These are phyloP conservation scores for Phoma sp. DNA, from an alignment of 2,329 filamentous ascomycete genomes.

Conservation along the genomic window DNA sequence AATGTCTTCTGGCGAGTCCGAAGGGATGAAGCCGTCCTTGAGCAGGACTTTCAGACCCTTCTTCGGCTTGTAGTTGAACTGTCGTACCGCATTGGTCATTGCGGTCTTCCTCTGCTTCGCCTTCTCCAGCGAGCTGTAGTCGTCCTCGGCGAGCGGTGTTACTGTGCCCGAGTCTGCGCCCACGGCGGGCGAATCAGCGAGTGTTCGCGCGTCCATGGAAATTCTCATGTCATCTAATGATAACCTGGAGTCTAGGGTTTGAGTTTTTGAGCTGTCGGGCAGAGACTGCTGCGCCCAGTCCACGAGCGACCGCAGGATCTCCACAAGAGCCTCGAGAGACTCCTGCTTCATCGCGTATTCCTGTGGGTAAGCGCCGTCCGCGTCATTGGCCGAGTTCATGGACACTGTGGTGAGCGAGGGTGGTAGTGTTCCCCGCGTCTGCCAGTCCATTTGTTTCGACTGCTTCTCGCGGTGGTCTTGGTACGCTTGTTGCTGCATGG, in stretches of 20 bases:
- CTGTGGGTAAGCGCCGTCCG: slow-evolving; percentile 76
- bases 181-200: slow-evolving; percentile 67
- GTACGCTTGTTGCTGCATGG: slow-evolving; percentile 83
- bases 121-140: slow-evolving; percentile 91
- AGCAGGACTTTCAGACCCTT: slow-evolving; percentile 85
- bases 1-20: slow-evolving; percentile 80
- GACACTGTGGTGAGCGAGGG: slow-evolving; percentile 84
- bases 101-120: slow-evolving; percentile 95
- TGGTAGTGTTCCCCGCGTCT: slow-evolving; percentile 82
- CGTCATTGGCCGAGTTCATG: slow-evolving; percentile 64
- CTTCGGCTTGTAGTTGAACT: slow-evolving; percentile 99
- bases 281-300: slow-evolving; percentile 85
- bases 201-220: slow-evolving; percentile 75
- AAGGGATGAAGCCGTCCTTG: slow-evolving; percentile 85
- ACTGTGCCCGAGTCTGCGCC: slow-evolving; percentile 56
- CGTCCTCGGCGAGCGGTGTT: slow-evolving; percentile 72
- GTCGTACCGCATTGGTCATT: slow-evolving; percentile 82
- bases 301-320: slow-evolving; percentile 86
- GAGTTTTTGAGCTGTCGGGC: slow-evolving; percentile 55
- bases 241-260: slow-evolving; percentile 54
- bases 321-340: slow-evolving; percentile 85
- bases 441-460: slow-evolving; percentile 76
- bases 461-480: slow-evolving; percentile 76
- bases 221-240: slow-evolving; percentile 70
- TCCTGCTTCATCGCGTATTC: slow-evolving; percentile 93